These are phyloP conservation scores for Raffaelea ambrosiae DNA, from an alignment of 2,329 filamentous ascomycete genomes.

Conservation along the genomic window DNA sequence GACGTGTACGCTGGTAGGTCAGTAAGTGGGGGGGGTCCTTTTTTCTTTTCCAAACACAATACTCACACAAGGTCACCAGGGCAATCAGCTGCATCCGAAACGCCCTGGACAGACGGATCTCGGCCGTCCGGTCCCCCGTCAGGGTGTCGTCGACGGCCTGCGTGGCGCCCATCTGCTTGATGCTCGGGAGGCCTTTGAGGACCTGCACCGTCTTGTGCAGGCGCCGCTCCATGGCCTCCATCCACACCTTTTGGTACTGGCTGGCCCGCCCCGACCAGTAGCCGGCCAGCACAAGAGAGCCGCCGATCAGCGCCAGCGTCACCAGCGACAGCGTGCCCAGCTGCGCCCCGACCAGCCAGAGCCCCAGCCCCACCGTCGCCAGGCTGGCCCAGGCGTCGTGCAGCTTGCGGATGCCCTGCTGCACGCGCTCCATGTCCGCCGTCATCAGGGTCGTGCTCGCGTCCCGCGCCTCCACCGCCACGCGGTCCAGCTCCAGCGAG, in stretches of 20 bases:
- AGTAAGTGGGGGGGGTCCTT: too few relatives aligned
- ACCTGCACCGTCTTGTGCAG: slow-evolving; percentile 15
- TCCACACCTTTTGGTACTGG: slow-evolving; percentile 12
- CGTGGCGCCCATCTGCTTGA: slow-evolving; percentile 16
- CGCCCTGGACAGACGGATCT: neutral
- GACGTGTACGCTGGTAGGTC: neutral
- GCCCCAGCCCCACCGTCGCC: slow-evolving; percentile 5
- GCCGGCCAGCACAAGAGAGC: neutral
- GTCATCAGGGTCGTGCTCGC: slow-evolving; percentile 20
- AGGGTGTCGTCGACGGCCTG: neutral
- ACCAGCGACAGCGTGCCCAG: slow-evolving; percentile 8
- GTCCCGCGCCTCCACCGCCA: slow-evolving; percentile 9
- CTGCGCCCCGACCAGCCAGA: slow-evolving; percentile 8
- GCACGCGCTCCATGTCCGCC: slow-evolving; percentile 19
- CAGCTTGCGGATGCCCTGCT: slow-evolving; percentile 12
- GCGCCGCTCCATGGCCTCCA: slow-evolving; percentile 12
- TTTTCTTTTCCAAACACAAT: too few relatives aligned
- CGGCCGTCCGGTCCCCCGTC: neutral
- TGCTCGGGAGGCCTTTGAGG: slow-evolving; percentile 25
- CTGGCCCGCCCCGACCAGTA: neutral
- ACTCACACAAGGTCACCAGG: neutral
- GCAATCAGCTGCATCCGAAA: neutral
- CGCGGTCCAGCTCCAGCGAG: slow-evolving; percentile 13
- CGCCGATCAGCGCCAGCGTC: slow-evolving; percentile 6
- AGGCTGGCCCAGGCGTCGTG: slow-evolving; percentile 16